Conservation (phyloP, 2,329 filamentous ascomycete species). For the Endoconidiophora polonica region DNA sequence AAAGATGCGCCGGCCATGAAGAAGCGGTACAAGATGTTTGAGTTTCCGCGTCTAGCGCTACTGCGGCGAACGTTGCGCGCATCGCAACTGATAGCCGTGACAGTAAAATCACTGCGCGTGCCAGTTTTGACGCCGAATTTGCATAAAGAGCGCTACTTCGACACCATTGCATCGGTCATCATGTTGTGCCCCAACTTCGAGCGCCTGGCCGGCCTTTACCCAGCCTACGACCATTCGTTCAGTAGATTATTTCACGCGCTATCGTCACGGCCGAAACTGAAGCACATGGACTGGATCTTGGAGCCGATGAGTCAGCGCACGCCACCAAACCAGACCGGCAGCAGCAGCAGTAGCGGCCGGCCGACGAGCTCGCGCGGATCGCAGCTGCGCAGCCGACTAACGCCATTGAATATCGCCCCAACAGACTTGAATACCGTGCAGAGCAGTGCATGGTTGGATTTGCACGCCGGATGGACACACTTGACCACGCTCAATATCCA, state of each 20-base stretch:
- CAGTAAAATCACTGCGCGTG: conserved; percentile 41
- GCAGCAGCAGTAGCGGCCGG: conserved; percentile 6
- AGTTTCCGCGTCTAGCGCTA: conserved; percentile 36
- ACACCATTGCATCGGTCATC: conserved; percentile 41
- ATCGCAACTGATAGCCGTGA: conserved; percentile 33
- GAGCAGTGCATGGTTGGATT: conserved; percentile 29
- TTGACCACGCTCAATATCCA: conserved; percentile 41
- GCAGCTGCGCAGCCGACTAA: conserved; percentile 6
- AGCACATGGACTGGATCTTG: conserved; percentile 43
- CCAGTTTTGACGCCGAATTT: conserved; percentile 28
- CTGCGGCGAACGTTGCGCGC: conserved; percentile 40
- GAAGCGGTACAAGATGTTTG: conserved; percentile 38
- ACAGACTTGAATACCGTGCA: conserved; percentile 21
- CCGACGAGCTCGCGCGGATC: conserved; percentile 21
- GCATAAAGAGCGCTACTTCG: conserved; percentile 34
- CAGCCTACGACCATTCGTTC: conserved; percentile 38
- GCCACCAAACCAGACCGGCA: conserved; percentile 3
- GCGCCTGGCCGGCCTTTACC: conserved; percentile 36
- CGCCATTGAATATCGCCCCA: conserved; percentile 14
- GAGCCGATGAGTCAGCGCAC: conserved; percentile 20
- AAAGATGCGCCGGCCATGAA: conserved; percentile 37
- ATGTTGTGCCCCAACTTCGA: conserved; percentile 52
- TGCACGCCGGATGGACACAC: conserved; percentile 38
- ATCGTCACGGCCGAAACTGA: conserved; percentile 37
- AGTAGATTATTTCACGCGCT: conserved; percentile 41